phyloP scores from a whole-genome alignment of 2,329 filamentous ascomycete species.

The Pestalotiopsis sp. region DNA sequence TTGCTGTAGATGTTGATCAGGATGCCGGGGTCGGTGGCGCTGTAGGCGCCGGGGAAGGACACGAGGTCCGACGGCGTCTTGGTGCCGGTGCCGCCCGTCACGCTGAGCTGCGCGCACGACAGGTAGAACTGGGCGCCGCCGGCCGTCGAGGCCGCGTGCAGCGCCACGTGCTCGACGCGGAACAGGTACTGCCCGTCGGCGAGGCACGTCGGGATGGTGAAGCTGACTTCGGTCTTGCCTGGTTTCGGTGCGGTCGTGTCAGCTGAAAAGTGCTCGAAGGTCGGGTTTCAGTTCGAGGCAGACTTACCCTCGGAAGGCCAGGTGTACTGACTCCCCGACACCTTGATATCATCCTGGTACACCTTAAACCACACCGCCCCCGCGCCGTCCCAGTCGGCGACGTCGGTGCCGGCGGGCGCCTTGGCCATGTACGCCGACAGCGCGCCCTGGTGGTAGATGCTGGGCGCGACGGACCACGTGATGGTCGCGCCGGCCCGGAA shows the following conservation, averaged over 20 bases:
- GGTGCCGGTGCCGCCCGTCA: slow-evolving; percentile 33
- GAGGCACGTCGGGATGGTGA: slow-evolving; percentile 36
- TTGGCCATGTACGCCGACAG: slow-evolving; percentile 44
- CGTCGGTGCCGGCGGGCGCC: slow-evolving; percentile 38
- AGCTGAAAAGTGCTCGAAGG: too few species aligned
- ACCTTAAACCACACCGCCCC: slow-evolving; percentile 46
- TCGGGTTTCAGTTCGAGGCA: too few species aligned
- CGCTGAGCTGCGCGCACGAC: slow-evolving; percentile 35
- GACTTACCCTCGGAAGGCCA: slow-evolving; percentile 36
- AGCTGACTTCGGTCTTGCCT: slow-evolving; percentile 25
- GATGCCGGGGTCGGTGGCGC: slow-evolving; percentile 39
- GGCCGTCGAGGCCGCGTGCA: slow-evolving; percentile 33
- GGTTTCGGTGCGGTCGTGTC: too few species aligned
- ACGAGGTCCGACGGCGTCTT: slow-evolving; percentile 36
- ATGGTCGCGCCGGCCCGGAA: slow-evolving; percentile 42
- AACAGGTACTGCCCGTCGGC: slow-evolving; percentile 40
- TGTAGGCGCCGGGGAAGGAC: slow-evolving; percentile 43
- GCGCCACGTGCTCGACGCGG: slow-evolving; percentile 39
- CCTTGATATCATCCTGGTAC: slow-evolving; percentile 39
- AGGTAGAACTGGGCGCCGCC: slow-evolving; percentile 39
- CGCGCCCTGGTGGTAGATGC: slow-evolving; percentile 42
- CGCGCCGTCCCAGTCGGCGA: slow-evolving; percentile 38
- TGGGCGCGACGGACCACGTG: slow-evolving; percentile 41
- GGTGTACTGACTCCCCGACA: slow-evolving; percentile 33
- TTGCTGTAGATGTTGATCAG: slow-evolving; percentile 45